A percentile compares a stretch with the other conserved stretches of the same genome.
These are phyloP conservation scores for Agrocybe pediades DNA, from an alignment of 768 basidiomycete species.

Conservation along the genomic window DNA sequence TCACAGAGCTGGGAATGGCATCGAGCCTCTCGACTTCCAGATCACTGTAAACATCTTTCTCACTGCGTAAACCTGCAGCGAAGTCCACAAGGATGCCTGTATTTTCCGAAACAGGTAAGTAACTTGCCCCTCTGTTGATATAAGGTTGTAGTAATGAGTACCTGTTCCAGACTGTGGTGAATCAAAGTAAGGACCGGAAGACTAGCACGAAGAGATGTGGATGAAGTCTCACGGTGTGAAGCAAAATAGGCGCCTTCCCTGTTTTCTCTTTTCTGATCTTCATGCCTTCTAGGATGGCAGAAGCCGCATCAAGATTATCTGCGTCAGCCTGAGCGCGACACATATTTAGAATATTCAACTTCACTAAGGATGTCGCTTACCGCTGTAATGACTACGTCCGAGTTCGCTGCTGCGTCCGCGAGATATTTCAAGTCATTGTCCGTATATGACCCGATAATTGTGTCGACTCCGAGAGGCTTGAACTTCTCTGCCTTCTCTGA, in stretches of 20 bases:
- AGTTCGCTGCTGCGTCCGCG: slow-evolving; percentile 39
- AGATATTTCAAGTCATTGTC: slow-evolving; percentile 35
- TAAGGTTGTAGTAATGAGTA: slow-evolving; percentile 34
- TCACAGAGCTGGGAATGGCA: slow-evolving; percentile 35
- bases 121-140: slow-evolving; percentile 21
- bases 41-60: slow-evolving; percentile 42
- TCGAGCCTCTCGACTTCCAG: slow-evolving; percentile 40
- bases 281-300: slow-evolving; percentile 52
- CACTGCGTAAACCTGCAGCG: slow-evolving; percentile 33
- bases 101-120: not conserved
- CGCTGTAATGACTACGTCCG: slow-evolving; percentile 36
- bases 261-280: slow-evolving; percentile 43
- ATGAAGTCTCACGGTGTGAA: slow-evolving; percentile 53
- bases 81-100: slow-evolving; percentile 41
- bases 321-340: slow-evolving; percentile 25
- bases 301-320: slow-evolving; percentile 43
- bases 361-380: slow-evolving; percentile 6
- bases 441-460: slow-evolving; percentile 42
- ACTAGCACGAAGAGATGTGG: not conserved
- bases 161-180: slow-evolving; percentile 21
- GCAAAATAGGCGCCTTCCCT: slow-evolving; percentile 44
- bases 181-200: not conserved
- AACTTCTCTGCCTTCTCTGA: slow-evolving; percentile 45
- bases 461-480: slow-evolving; percentile 32
- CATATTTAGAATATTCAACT: not conserved